Conservation (phyloP, 306 rosid genomes). For the Clitoria ternatea region DNA sequence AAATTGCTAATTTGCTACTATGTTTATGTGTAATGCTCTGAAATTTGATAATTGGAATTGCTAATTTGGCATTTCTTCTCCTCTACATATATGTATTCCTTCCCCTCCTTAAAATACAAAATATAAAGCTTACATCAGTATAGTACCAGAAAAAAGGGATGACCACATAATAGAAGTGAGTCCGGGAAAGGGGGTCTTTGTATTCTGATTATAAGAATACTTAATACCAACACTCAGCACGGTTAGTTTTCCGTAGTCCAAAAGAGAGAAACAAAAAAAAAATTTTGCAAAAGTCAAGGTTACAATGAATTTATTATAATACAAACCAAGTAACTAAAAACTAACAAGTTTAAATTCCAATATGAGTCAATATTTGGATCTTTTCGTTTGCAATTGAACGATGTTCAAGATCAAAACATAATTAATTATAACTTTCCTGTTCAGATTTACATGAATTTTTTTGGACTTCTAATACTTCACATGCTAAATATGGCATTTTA, state of each 20-base stretch:
- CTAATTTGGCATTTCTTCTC: no score
- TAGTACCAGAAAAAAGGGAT: slow-evolving; percentile 9
- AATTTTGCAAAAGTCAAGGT: background rate
- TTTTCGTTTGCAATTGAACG: no score
- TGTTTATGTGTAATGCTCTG: no score
- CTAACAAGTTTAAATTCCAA: slow-evolving; percentile 10
- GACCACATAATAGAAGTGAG: background rate
- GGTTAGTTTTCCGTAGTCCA: background rate
- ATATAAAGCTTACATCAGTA: background rate
- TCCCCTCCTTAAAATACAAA: slow-evolving; percentile 64
- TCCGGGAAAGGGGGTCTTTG: no score
- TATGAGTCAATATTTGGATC: background rate
- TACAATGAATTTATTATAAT: slow-evolving; percentile 1
- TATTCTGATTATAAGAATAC: background rate
- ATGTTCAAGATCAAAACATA: no score
- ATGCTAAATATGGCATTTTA: background rate
- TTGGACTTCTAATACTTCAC: background rate
- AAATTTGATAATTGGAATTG: no score
- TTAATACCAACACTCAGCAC: slow-evolving; percentile 6
- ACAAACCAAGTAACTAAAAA: background rate
- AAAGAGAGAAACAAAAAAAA: background rate
- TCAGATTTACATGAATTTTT: no score
- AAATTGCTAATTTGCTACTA: no score
- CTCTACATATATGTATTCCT: no score
- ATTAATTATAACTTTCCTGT: no score